Base-by-base conservation (phyloP, 495 filamentous ascomycete genomes). In the Neurospora sp. region DNA sequence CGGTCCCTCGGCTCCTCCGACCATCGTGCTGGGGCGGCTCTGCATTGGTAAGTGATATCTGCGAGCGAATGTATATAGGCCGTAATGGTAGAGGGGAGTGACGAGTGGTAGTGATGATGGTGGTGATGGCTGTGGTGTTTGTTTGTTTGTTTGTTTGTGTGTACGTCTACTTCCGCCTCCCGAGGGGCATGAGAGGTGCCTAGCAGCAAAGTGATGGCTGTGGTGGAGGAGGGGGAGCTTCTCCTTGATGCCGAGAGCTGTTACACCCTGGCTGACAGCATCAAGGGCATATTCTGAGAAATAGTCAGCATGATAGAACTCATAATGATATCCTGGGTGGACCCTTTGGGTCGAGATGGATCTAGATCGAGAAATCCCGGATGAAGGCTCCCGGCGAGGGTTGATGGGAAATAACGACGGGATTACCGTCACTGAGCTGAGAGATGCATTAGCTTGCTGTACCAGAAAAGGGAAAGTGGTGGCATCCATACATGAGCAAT, bases 161-260 rank as follows among this genome's bases (percentile, higher is more conserved):
- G 35, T 37, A 37, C 35, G 4, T 37, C 35, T 37, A 37, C 35
- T 37, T 37, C 35, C 35, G 35, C 35, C 35, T 37, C 35, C 35
- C 35, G 35, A 37, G 35, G 35, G 5, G 35, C 35, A 37, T 37
- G 35, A 37, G 35, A 37, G 6, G 35, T 37, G 35, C 35, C 35
- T 37, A 37, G 35, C 35, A 37, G 35, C 35, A 37, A 37, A 37
- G 35, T 37, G 35, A 37, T 37, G 35, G 35, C 35, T n/a, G 39
- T 41, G 75, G 31, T 65, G 39, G 69, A 70, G 44, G 71, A 39
- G 5, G 38, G 37, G 68, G 41, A 70, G 76, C 76, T 65, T 82
- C 94, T 94, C 94, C 91, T 99, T 99, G 85, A 99, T 98, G 76
- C 96, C 96, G 38, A 99, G 89, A 76, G 96, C 94, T 76, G 96